These are phyloP conservation scores for Fomitopsis pulvina DNA, from an alignment of 768 basidiomycete genomes.

Conservation along the genomic window DNA sequence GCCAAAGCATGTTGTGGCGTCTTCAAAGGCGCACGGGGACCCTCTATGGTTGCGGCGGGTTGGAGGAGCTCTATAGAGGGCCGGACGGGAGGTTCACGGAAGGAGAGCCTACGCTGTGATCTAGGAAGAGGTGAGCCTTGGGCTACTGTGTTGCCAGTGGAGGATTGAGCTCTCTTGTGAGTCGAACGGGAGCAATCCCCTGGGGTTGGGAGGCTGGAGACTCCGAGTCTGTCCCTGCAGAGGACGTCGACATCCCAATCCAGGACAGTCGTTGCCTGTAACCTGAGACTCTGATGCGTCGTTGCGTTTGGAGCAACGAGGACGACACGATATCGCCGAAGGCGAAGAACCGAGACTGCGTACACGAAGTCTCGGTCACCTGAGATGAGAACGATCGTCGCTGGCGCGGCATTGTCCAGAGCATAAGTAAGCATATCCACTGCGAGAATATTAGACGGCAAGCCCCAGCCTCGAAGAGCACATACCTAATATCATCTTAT, in stretches of 20 bases:
- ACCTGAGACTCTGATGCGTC: slow-evolving; percentile 40
- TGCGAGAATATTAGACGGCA: slow-evolving; percentile 16
- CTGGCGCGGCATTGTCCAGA: slow-evolving; percentile 47
- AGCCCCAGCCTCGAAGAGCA: slow-evolving; percentile 1
- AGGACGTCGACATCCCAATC: slow-evolving; percentile 45
- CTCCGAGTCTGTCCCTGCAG: slow-evolving; percentile 2
- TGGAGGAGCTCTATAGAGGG: not conserved
- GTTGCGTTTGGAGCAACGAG: slow-evolving; percentile 26
- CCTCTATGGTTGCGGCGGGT: not conserved
- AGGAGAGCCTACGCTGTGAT: not conserved
- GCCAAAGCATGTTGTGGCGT: not conserved
- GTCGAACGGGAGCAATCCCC: not conserved
- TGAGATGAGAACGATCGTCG: slow-evolving; percentile 57
- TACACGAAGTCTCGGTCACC: slow-evolving; percentile 68
- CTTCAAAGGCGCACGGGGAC: not conserved
- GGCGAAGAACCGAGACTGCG: slow-evolving; percentile 31
- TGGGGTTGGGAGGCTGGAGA: not conserved
- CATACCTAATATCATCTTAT: slow-evolving; percentile 48
- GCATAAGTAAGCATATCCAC: slow-evolving; percentile 66
- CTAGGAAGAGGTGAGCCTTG: not conserved
- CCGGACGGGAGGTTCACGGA: not conserved
- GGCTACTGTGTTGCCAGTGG: not conserved
- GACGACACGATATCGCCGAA: slow-evolving; percentile 17
- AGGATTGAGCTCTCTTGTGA: not conserved
- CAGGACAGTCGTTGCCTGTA: slow-evolving; percentile 48